phyloP scores from a whole-genome alignment of 1,139 yeast genomes.

The Maudiozyma humilis region DNA sequence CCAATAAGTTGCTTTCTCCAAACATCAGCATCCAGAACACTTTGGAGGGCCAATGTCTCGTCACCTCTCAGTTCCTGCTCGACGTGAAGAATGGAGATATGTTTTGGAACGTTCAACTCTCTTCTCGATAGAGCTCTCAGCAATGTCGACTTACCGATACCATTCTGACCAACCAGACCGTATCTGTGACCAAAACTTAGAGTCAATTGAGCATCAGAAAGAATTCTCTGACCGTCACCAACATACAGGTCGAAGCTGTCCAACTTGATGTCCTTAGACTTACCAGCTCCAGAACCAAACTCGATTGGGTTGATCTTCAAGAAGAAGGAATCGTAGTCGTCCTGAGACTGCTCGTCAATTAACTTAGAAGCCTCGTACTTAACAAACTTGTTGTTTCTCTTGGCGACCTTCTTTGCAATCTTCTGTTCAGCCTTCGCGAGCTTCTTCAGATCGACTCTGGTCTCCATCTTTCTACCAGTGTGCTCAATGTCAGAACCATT shows the following conservation, averaged over 20 bases:
- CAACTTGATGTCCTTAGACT: slow-evolving; percentile 86
- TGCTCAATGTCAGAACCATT: slow-evolving; percentile 73
- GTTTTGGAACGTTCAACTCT: slow-evolving; percentile 88
- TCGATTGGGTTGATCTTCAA: slow-evolving; percentile 92
- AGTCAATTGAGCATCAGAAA: slow-evolving; percentile 80
- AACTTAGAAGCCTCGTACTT: slow-evolving; percentile 86
- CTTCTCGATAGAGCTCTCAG: slow-evolving; percentile 86
- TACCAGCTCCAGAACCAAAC: slow-evolving; percentile 83
- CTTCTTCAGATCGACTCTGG: slow-evolving; percentile 91
- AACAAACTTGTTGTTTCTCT: slow-evolving; percentile 81
- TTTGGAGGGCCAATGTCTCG: slow-evolving; percentile 80
- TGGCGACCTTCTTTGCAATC: slow-evolving; percentile 93
- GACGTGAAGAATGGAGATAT: slow-evolving; percentile 89
- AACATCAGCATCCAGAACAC: slow-evolving; percentile 96
- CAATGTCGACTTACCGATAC: slow-evolving; percentile 97
- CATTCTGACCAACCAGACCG: slow-evolving; percentile 97
- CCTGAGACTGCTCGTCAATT: slow-evolving; percentile 51
- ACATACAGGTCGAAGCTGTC: slow-evolving; percentile 91
- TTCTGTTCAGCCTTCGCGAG: slow-evolving; percentile 94
- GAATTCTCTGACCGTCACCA: slow-evolving; percentile 89
- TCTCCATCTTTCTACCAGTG: slow-evolving; percentile 83
- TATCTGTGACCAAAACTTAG: slow-evolving; percentile 89
- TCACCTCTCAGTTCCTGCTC: slow-evolving; percentile 96
- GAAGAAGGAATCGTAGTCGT: slow-evolving; percentile 89
- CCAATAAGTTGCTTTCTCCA: slow-evolving; percentile 86